phyloP scores from a whole-genome alignment of 2,329 filamentous ascomycete genomes.

The Epichloe sp. region DNA sequence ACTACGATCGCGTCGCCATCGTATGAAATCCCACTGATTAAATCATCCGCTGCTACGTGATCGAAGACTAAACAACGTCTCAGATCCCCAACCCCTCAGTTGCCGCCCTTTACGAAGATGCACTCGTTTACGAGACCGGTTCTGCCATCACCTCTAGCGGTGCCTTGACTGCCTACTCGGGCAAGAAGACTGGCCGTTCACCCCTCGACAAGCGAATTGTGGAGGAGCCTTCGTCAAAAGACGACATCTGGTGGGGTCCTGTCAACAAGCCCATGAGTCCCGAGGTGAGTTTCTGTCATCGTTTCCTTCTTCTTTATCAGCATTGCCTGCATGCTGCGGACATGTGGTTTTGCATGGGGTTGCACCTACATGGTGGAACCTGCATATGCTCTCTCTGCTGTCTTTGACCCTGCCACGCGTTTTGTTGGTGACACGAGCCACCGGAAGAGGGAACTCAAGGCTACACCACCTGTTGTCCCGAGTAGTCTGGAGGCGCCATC shows the following conservation, averaged over 20 bases:
- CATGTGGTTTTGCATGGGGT: background rate
- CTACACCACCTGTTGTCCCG: background rate
- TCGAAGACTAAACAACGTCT: background rate
- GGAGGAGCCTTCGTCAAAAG: conserved; percentile 76
- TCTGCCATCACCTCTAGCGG: conserved; percentile 94
- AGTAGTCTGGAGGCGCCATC: background rate
- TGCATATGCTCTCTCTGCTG: background rate
- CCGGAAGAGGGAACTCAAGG: background rate
- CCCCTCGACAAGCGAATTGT: conserved; percentile 97
- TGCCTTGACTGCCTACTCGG: conserved; percentile 93
- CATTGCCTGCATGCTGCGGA: background rate
- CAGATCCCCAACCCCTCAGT: conserved; percentile 85
- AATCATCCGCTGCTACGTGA: background rate
- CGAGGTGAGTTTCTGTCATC: conserved; percentile 50
- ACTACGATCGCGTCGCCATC: conserved; percentile 97
- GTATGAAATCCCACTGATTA: conserved; percentile 37
- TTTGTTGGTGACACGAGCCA: background rate
- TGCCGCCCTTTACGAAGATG: conserved; percentile 95
- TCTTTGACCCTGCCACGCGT: background rate
- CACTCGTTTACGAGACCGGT: conserved; percentile 85
- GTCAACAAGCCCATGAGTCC: conserved; percentile 98
- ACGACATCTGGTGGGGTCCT: conserved; percentile 96
- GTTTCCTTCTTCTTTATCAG: background rate
- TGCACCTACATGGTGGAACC: background rate
- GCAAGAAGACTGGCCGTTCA: conserved; percentile 93